Base-by-base conservation (phyloP, 495 filamentous ascomycete species). In the Daldinia concentrica region DNA sequence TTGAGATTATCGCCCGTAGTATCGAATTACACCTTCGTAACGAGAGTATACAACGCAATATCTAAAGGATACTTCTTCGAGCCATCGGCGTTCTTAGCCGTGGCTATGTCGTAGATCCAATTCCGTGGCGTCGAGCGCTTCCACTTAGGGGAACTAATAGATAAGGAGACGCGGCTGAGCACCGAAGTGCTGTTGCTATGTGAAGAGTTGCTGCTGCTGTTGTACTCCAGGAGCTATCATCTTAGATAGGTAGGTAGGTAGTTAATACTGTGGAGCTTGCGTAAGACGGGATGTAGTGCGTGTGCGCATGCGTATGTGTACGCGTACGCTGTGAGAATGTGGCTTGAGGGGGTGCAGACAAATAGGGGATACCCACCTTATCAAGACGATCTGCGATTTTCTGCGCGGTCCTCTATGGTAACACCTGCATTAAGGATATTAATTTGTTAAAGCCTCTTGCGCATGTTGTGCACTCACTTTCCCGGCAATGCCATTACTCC, bases 1-100 rank as follows among this genome's bases (percentile, higher is more conserved):
- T 78, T 79, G 0, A 88, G 86, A 9, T 79, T 79, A 5, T 55
- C 55, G 4, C 72, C 77, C 7, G 77, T 71, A 11, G 79, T 79
- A 66, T 86, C 81, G 64, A 91, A 91, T 22, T 72, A 68, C 41
- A 92, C 78, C 68, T 85, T 87, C 9, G 90, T 91, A 15, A 85
- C 90, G 57, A 89, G 81, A 51, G 83, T 85, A 74, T 91, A 86
- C 1, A 86, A 81, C 19, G 83, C 80, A n/a, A 92, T 80, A 24
- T 89, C 86, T 0, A 91, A 81, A 0, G 80, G 82, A 68, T 90
- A 90, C 68, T 83, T 86, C 74, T 84, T 82, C 12, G 76, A 78
- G 34, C 87, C 87, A 62, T 89, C 82, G 0, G 70, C 60, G 65
- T 86, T 86, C 19, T 55, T 81, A 0, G 86, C 85, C 52, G 86